A percentile compares a stretch with the other conserved stretches of the same genome.
phyloP scores from a whole-genome alignment of 2,329 filamentous ascomycete genomes.

The Ophiostoma sp. region DNA sequence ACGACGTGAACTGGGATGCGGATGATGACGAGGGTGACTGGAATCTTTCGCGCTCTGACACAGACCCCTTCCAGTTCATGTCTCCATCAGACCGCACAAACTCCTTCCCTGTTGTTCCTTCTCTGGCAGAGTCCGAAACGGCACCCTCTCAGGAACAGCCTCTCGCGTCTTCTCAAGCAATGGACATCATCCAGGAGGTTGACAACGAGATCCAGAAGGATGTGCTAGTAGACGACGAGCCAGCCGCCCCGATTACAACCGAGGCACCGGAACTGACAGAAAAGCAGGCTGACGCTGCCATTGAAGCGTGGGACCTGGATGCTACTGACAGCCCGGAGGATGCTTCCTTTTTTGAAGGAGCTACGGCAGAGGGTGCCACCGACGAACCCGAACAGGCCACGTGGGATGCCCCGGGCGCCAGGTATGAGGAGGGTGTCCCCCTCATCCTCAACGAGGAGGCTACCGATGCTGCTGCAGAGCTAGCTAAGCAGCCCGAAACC shows the following conservation, averaged over 20 bases:
- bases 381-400: constrained; percentile 39
- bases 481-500: background rate
- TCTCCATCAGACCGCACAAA: constrained; percentile 53
- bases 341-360: constrained; percentile 28
- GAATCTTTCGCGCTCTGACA: constrained; percentile 46
- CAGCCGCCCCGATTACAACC: background rate
- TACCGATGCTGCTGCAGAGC: background rate
- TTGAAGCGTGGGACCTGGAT: constrained; percentile 17
- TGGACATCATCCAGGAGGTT: constrained; percentile 48
- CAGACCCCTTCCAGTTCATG: constrained; percentile 58
- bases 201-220: constrained; percentile 45
- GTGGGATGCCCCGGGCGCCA: constrained; percentile 47
- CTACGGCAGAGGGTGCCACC: constrained; percentile 35
- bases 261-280: background rate
- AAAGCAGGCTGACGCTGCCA: background rate
- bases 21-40: constrained; percentile 56
- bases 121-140: constrained; percentile 30
- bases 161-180: constrained; percentile 46
- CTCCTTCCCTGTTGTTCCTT: constrained; percentile 56
- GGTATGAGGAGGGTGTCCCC: constrained; percentile 66
- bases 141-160: constrained; percentile 30
- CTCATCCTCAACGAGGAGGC: constrained; percentile 40
- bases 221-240: constrained; percentile 34
- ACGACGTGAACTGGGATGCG: constrained; percentile 54
- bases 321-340: constrained; percentile 7